Evolutionary conservation across 768 basidiomycete species (phyloP).

Genomic region (Leccinellum luteum): DNA sequence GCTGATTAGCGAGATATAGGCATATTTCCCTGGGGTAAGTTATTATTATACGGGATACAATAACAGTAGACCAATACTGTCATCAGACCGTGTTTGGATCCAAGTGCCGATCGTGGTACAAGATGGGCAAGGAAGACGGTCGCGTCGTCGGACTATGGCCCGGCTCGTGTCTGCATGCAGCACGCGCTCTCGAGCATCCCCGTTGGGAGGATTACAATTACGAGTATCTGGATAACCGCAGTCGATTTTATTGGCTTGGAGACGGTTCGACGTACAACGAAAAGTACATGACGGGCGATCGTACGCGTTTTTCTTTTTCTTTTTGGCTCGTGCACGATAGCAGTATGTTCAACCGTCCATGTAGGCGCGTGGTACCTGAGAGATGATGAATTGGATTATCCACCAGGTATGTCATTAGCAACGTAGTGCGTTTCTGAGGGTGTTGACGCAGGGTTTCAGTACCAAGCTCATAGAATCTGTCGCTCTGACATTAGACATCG

Average conservation of each 20-base stretch:
- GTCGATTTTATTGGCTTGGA: slow-evolving; percentile 59
- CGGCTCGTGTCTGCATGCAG: slow-evolving; percentile 55
- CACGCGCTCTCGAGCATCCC: slow-evolving; percentile 47
- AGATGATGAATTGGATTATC: slow-evolving; percentile 13
- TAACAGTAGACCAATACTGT: slow-evolving; percentile 18
- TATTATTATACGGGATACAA: not conserved
- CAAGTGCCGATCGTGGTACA: slow-evolving; percentile 65
- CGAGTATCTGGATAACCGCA: slow-evolving; percentile 43
- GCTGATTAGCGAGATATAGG: slow-evolving; percentile 1
- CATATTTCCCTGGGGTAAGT: slow-evolving; percentile 11
- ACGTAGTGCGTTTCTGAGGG: not conserved
- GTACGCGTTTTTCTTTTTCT: slow-evolving; percentile 36
- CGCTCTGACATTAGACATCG: not conserved
- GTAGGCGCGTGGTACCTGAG: slow-evolving; percentile 16
- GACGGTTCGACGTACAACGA: slow-evolving; percentile 57
- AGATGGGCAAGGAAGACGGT: slow-evolving; percentile 54
- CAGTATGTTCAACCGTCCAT: slow-evolving; percentile 29
- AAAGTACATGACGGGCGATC: slow-evolving; percentile 37
- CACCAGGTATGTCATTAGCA: slow-evolving; percentile 3
- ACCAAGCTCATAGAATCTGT: not conserved
- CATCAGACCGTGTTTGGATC: slow-evolving; percentile 54
- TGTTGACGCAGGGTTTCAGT: not conserved
- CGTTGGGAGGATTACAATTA: slow-evolving; percentile 67
- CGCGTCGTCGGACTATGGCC: slow-evolving; percentile 60
- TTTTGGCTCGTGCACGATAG: slow-evolving; percentile 28